Evolutionary conservation across 1,284 basidiomycete genomes (phyloP).

Genomic region (Lentinula novae-zelandiae): DNA sequence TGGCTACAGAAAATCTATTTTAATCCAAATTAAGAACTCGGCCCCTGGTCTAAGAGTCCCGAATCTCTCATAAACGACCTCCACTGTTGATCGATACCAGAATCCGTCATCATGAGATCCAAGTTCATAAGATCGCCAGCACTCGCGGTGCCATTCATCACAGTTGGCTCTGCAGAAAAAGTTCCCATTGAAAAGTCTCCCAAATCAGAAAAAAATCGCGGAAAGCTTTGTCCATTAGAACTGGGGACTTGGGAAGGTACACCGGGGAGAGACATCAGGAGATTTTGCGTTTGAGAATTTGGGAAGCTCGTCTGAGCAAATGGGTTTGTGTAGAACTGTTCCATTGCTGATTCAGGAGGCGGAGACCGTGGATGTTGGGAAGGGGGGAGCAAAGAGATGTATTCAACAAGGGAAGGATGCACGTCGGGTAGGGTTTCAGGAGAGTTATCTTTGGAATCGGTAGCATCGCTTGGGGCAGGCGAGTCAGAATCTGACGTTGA

Average conservation of each 20-base stretch:
- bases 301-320: neutral
- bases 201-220: neutral
- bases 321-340: constrained; percentile 8
- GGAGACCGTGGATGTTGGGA: constrained; percentile 22
- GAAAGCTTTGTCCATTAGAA: neutral
- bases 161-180: constrained; percentile 5
- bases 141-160: neutral
- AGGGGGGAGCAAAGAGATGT: constrained; percentile 36
- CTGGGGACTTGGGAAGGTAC: neutral
- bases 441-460: constrained; percentile 18
- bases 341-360: constrained; percentile 6
- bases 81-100: constrained; percentile 56
- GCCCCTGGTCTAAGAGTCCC: constrained; percentile 33
- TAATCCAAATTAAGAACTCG: neutral
- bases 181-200: neutral
- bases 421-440: constrained; percentile 39
- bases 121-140: constrained; percentile 28
- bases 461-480: constrained; percentile 22
- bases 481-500: constrained; percentile 10
- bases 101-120: constrained; percentile 47
- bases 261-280: neutral
- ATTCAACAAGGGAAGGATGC: constrained; percentile 54
- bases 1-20: neutral
- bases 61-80: constrained; percentile 50
- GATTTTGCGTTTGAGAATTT: neutral